Evolutionary conservation across 129 eudicot genomes (phyloP).

Genomic region (carrot (Daucus carota)): DNA sequence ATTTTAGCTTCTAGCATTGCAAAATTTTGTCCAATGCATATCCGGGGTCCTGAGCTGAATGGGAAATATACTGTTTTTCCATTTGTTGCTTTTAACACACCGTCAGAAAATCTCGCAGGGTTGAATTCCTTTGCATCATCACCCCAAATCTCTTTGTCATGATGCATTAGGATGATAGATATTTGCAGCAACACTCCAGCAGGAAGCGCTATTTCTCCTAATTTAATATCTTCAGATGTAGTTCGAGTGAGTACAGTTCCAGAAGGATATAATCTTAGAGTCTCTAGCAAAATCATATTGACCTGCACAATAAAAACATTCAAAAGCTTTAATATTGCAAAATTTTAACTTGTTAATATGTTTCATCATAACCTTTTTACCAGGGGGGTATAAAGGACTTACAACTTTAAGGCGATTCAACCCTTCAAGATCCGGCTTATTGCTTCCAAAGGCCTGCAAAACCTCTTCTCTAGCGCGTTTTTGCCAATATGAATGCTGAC

Average conservation of each 20-base stretch:
- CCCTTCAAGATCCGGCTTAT: background rate
- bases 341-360: too few species aligned
- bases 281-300: constrained; percentile 12
- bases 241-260: constrained; percentile 10
- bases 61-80: background rate
- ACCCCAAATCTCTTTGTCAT: constrained; percentile 25
- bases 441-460: background rate
- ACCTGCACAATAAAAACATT: background rate
- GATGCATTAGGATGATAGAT: constrained; percentile 14
- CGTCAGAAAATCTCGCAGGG: constrained; percentile 21
- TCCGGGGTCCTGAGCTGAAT: constrained; percentile 4
- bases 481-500: constrained; percentile 8
- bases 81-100: constrained; percentile 6
- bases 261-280: constrained; percentile 27
- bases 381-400: background rate
- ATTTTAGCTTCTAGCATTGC: constrained; percentile 8
- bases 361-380: background rate
- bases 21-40: constrained; percentile 3
- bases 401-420: constrained; percentile 5
- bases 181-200: constrained; percentile 5
- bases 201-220: constrained; percentile 16
- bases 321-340: too few species aligned
- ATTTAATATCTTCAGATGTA: background rate
- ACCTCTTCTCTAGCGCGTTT: constrained; percentile 11
- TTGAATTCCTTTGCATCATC: constrained; percentile 28